Conservation (phyloP, 495 filamentous ascomycete species). For the Podospora pseudocomata region DNA sequence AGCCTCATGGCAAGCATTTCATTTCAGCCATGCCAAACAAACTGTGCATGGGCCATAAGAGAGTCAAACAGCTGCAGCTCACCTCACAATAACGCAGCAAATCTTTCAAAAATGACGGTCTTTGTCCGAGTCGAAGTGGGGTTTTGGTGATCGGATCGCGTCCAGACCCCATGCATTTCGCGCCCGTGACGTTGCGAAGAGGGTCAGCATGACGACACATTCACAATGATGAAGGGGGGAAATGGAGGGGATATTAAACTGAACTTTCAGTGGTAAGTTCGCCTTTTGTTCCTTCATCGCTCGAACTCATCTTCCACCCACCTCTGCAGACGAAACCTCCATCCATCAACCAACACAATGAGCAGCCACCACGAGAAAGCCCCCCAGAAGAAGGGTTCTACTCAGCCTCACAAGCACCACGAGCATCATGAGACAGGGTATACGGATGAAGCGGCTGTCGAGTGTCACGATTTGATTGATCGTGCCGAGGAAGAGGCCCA, state of each 20-base stretch:
- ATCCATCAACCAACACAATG: neutral
- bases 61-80: neutral
- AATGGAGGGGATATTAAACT: neutral
- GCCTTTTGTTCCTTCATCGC: neutral
- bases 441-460: conserved; percentile 27
- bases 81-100: neutral
- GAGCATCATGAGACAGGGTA: conserved; percentile 25
- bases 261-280: neutral
- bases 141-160: neutral
- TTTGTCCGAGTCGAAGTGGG: neutral
- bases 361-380: conserved; percentile 5
- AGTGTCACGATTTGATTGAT: conserved; percentile 32
- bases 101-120: neutral
- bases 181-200: neutral
- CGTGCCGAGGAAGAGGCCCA: conserved; percentile 32
- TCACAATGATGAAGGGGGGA: neutral
- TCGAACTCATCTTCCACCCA: neutral
- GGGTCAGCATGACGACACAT: neutral
- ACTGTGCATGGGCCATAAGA: neutral
- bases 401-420: conserved; percentile 14
- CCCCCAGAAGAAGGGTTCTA: conserved; percentile 1
- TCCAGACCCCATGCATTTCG: neutral
- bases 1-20: neutral
- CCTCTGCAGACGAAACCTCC: neutral
- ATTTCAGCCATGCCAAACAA: neutral